These are phyloP conservation scores for Tuber borchii DNA, from an alignment of 495 filamentous ascomycete genomes.

Conservation along the genomic window DNA sequence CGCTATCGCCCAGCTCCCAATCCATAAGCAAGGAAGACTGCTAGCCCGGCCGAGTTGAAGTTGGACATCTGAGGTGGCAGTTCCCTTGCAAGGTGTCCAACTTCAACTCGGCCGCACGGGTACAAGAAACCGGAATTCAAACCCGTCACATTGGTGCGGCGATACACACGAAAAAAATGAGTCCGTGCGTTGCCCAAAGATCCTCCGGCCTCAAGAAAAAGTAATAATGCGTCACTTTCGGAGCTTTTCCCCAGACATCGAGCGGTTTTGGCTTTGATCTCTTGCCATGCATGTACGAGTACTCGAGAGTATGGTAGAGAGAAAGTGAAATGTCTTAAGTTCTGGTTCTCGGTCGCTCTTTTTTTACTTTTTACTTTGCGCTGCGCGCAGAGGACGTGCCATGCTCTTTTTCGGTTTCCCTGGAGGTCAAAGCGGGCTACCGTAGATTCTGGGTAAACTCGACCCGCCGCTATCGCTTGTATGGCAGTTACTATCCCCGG, in stretches of 20 bases:
- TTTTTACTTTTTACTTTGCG: background rate
- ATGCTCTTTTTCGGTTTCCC: background rate
- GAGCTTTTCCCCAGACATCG: constrained; percentile 1
- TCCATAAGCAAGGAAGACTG: background rate
- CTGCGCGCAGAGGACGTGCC: background rate
- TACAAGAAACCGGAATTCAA: background rate
- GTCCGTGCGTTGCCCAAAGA: background rate
- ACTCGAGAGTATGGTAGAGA: background rate
- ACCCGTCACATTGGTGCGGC: background rate
- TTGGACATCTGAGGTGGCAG: no score
- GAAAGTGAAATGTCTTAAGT: background rate
- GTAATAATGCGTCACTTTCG: background rate
- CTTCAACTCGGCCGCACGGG: no score
- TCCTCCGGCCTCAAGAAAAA: background rate
- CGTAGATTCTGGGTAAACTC: no score
- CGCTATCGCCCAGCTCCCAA: background rate
- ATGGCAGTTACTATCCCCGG: no score
- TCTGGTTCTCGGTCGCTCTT: background rate
- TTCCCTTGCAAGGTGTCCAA: no score
- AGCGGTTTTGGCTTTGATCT: background rate
- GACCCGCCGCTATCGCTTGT: no score
- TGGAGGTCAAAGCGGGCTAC: background rate
- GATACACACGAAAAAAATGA: background rate
- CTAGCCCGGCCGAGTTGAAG: background rate
- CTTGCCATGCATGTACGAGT: background rate